phyloP scores from a whole-genome alignment of 2,329 filamentous ascomycete species.

The Penicillium olsonii region DNA sequence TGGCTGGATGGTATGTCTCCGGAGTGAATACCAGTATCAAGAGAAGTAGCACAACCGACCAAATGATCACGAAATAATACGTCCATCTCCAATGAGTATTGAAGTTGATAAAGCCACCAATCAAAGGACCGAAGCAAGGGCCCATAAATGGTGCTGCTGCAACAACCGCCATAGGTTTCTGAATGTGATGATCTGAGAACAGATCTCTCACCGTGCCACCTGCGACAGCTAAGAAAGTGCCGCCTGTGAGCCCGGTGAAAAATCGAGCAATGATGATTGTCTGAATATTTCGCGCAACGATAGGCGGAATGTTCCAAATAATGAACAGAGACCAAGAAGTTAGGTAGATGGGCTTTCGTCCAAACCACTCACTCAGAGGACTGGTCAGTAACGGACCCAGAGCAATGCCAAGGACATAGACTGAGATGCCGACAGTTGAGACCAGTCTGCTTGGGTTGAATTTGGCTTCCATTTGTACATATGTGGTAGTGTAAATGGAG shows the following conservation, averaged over 20 bases:
- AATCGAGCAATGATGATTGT: background rate
- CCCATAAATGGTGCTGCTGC: constrained; percentile 16
- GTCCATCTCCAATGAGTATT: constrained; percentile 63
- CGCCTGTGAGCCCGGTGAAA: constrained; percentile 4
- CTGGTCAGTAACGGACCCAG: constrained; percentile 7
- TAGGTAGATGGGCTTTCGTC: constrained; percentile 5
- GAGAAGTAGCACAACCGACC: constrained; percentile 63
- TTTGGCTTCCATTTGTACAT: constrained; percentile 18
- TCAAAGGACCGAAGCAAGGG: constrained; percentile 11
- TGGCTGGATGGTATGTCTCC: constrained; percentile 71
- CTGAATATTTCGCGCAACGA: constrained; percentile 1
- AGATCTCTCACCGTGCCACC: constrained; percentile 18
- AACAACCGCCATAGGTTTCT: constrained; percentile 16
- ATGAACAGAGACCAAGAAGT: constrained; percentile 6
- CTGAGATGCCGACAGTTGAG: constrained; percentile 1
- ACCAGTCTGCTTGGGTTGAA: constrained; percentile 56
- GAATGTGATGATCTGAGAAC: constrained; percentile 12
- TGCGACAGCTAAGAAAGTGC: constrained; percentile 8
- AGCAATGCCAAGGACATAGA: constrained; percentile 6
- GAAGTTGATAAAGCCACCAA: constrained; percentile 17
- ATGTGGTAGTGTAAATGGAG: constrained; percentile 57
- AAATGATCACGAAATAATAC: constrained; percentile 79
- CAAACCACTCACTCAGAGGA: constrained; percentile 9
- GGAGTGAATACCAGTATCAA: constrained; percentile 71
- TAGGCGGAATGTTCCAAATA: constrained; percentile 3